These are phyloP conservation scores for Pulveroboletus sp. DNA, from an alignment of 768 basidiomycete genomes.

Conservation along the genomic window DNA sequence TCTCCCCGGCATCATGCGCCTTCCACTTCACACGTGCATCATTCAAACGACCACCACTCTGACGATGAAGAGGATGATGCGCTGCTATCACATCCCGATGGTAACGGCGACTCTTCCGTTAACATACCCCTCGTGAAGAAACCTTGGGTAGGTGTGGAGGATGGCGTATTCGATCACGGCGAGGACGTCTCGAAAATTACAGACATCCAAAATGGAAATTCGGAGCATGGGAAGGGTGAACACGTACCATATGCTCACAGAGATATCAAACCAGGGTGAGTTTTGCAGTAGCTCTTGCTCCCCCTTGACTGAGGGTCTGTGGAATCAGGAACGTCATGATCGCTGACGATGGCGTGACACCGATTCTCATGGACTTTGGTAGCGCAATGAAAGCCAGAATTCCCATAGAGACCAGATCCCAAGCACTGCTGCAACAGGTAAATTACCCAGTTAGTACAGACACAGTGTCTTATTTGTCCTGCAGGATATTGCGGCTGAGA, in stretches of 20 bases:
- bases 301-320: slow-evolving; percentile 2
- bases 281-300: slow-evolving; percentile 5
- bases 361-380: slow-evolving; percentile 98
- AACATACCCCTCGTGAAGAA: slow-evolving; percentile 60
- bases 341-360: slow-evolving; percentile 75
- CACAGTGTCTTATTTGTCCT: background rate
- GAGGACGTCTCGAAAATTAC: slow-evolving; percentile 46
- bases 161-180: slow-evolving; percentile 73
- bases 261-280: slow-evolving; percentile 93
- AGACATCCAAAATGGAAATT: slow-evolving; percentile 34
- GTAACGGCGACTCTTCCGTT: slow-evolving; percentile 44
- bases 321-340: slow-evolving; percentile 87
- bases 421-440: slow-evolving; percentile 88
- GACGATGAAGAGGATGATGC: slow-evolving; percentile 62
- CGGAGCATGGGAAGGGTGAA: slow-evolving; percentile 40
- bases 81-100: slow-evolving; percentile 71
- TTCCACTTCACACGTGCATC: slow-evolving; percentile 22
- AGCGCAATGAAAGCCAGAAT: slow-evolving; percentile 86
- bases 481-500: slow-evolving; percentile 92
- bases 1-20: slow-evolving; percentile 10
- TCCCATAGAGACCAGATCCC: slow-evolving; percentile 71
- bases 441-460: slow-evolving; percentile 7
- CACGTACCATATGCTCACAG: slow-evolving; percentile 91
- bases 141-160: slow-evolving; percentile 46
- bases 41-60: slow-evolving; percentile 29